Evolutionary conservation across 768 basidiomycete genomes (phyloP).

Genomic region (Auriculariales sp.): DNA sequence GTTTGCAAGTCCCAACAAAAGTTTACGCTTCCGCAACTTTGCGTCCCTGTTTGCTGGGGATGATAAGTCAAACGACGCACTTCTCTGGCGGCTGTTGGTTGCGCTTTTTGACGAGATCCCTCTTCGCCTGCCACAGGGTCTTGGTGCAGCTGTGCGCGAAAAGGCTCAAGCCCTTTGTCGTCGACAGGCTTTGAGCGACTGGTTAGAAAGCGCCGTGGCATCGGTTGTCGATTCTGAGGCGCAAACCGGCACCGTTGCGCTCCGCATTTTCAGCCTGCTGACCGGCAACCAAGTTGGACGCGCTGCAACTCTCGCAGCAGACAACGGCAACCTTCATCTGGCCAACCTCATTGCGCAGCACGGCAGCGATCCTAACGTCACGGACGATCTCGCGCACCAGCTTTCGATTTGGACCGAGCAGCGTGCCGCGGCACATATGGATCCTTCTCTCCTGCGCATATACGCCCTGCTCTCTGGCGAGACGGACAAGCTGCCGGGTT

Average conservation of each 20-base stretch:
- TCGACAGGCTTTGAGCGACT: constrained; percentile 65
- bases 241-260: constrained; percentile 31
- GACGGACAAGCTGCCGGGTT: constrained; percentile 37
- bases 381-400: constrained; percentile 59
- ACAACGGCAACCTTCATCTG: constrained; percentile 66
- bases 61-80: constrained; percentile 61
- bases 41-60: constrained; percentile 51
- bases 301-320: constrained; percentile 60
- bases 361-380: constrained; percentile 61
- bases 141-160: constrained; percentile 47
- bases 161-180: constrained; percentile 51
- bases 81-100: constrained; percentile 74
- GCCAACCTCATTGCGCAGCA: constrained; percentile 83
- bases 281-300: constrained; percentile 81
- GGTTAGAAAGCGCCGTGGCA: constrained; percentile 66
- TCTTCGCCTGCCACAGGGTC: constrained; percentile 35
- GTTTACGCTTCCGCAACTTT: constrained; percentile 70
- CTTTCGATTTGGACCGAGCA: constrained; percentile 74
- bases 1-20: constrained; percentile 44
- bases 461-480: constrained; percentile 78
- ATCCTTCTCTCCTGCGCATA: constrained; percentile 54
- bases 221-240: constrained; percentile 55
- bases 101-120: constrained; percentile 81
- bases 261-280: constrained; percentile 58
- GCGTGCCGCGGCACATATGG: constrained; percentile 52